Evolutionary conservation across 768 basidiomycete genomes (phyloP).

Genomic region (Scleroderma bovista): DNA sequence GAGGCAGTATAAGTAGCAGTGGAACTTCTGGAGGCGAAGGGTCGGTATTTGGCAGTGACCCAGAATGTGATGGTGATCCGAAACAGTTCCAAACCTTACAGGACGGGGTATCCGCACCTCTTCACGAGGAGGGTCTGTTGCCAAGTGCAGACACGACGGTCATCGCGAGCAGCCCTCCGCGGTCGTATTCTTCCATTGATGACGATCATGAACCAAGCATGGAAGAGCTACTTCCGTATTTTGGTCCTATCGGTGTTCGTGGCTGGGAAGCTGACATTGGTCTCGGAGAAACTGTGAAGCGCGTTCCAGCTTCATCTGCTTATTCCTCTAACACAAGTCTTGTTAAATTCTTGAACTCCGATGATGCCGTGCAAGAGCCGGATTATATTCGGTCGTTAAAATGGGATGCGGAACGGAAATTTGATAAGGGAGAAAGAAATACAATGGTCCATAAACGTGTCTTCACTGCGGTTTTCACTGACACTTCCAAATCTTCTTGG

Average conservation of each 20-base stretch:
- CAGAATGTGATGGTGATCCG: constrained; percentile 13
- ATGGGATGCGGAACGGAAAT: not conserved
- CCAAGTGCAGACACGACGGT: not conserved
- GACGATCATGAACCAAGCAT: constrained; percentile 22
- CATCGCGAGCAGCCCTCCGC: constrained; percentile 1
- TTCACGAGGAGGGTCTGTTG: not conserved
- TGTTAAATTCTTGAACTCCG: not conserved
- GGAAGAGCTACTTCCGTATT: constrained; percentile 23
- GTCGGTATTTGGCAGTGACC: constrained; percentile 15
- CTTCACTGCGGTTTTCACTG: constrained; percentile 28
- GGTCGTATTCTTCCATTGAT: constrained; percentile 4
- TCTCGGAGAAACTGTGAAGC: constrained; percentile 28
- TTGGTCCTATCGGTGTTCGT: constrained; percentile 22
- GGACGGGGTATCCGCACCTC: not conserved
- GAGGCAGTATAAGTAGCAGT: constrained; percentile 18
- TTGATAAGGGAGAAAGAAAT: constrained; percentile 7
- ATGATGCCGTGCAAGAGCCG: not conserved
- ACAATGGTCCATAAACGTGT: constrained; percentile 13
- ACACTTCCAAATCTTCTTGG: not conserved
- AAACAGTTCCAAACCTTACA: not conserved
- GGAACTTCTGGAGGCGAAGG: constrained; percentile 20
- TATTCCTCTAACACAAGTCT: not conserved
- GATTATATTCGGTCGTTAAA: constrained; percentile 3
- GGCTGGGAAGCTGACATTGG: constrained; percentile 28
- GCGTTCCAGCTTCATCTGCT: constrained; percentile 8